A percentile compares a stretch with the other conserved stretches of the same genome.
Evolutionary conservation across 2,329 filamentous ascomycete species (phyloP).

Genomic region (Hymenotorrendiella dingleyae): DNA sequence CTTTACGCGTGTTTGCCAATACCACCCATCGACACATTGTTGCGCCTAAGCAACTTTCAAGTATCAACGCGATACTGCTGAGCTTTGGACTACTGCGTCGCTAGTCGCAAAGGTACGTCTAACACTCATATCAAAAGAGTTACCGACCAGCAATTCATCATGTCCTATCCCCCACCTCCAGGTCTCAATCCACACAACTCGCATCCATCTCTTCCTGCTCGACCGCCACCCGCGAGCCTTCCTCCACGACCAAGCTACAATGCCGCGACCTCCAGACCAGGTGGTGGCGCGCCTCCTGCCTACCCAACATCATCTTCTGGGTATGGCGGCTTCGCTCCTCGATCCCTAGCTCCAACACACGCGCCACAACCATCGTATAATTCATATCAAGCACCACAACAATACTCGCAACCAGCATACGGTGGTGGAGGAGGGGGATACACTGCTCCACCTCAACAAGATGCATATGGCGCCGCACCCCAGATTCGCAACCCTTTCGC

Average conservation of each 20-base stretch:
- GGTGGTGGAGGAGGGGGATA: slow-evolving; percentile 12
- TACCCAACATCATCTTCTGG: slow-evolving; percentile 18
- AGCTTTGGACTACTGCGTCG: slow-evolving; percentile 17
- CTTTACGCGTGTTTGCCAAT: too few species aligned
- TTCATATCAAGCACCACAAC: slow-evolving; percentile 26
- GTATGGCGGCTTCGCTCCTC: slow-evolving; percentile 54
- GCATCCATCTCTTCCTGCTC: slow-evolving; percentile 67
- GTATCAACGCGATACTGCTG: not conserved
- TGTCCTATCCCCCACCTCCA: slow-evolving; percentile 85
- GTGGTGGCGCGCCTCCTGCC: not conserved
- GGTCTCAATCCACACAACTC: slow-evolving; percentile 48
- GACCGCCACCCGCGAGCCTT: slow-evolving; percentile 56
- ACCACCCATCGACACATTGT: too few species aligned
- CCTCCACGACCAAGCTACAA: slow-evolving; percentile 23
- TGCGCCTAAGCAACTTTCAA: too few species aligned
- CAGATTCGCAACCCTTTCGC: slow-evolving; percentile 80
- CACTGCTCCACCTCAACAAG: slow-evolving; percentile 19
- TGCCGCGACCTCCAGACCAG: slow-evolving; percentile 17
- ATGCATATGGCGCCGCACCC: slow-evolving; percentile 48
- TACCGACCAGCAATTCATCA: slow-evolving; percentile 51
- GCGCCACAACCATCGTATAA: slow-evolving; percentile 24
- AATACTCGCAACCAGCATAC: slow-evolving; percentile 16
- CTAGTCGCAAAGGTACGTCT: slow-evolving; percentile 33
- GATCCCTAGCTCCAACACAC: slow-evolving; percentile 45
- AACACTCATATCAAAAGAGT: slow-evolving; percentile 26